phyloP scores from a whole-genome alignment of 257 asterid genomes.

The Striga asiatica region DNA sequence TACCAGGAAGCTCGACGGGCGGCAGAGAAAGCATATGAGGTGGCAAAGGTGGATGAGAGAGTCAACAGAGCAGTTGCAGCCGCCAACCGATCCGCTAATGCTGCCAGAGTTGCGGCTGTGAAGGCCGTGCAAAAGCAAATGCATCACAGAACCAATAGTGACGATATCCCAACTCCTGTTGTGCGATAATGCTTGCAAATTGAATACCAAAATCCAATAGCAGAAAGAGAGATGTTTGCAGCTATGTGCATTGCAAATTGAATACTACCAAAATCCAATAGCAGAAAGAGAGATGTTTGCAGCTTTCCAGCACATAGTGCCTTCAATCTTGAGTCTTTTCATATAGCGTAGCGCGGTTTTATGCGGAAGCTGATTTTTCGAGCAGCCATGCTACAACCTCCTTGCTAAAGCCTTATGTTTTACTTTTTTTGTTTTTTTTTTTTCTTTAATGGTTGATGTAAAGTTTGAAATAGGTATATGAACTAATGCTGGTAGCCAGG shows the following conservation, averaged over 20 bases:
- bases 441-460: conserved; percentile 26
- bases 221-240: not conserved
- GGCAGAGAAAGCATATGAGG: conserved; percentile 70
- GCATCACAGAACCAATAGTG: conserved; percentile 52
- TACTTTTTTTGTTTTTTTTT: not conserved
- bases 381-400: conserved; percentile 26
- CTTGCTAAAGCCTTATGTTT: too few relatives aligned
- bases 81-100: conserved; percentile 72
- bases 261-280: not conserved
- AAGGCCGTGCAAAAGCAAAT: conserved; percentile 81
- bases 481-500: conserved; percentile 37
- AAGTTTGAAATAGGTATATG: conserved; percentile 35
- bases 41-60: conserved; percentile 77
- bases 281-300: not conserved
- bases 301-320: conserved; percentile 1
- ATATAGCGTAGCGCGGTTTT: conserved; percentile 12
- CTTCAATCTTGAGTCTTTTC: conserved; percentile 15
- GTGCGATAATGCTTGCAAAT: not conserved
- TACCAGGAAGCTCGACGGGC: conserved; percentile 80
- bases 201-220: not conserved
- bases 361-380: conserved; percentile 25
- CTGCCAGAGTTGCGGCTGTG: conserved; percentile 87
- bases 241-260: not conserved
- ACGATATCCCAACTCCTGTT: conserved; percentile 36
- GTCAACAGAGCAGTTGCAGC: conserved; percentile 68